Conservation (phyloP, 2,329 filamentous ascomycete genomes). For the Colletotrichum lentis region DNA sequence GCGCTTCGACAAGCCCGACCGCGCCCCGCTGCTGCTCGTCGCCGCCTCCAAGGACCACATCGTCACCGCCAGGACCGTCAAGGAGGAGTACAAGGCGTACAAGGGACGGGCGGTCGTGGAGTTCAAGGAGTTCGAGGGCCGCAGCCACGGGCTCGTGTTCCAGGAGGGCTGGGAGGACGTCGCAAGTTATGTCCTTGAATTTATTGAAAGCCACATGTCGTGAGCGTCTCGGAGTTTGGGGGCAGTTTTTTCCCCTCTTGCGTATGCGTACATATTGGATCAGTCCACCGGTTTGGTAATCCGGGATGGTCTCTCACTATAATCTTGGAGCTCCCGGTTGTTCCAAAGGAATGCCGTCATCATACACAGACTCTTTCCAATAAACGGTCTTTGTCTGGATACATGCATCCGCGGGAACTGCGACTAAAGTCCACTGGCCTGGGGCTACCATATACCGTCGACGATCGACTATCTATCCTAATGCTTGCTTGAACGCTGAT, state of each 20-base stretch:
- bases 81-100: constrained; percentile 39
- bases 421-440: too few species aligned
- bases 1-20: constrained; percentile 31
- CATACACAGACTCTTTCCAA: too few species aligned
- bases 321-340: too few species aligned
- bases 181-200: constrained; percentile 26
- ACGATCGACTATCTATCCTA: too few species aligned
- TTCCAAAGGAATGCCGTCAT: too few species aligned
- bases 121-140: constrained; percentile 38
- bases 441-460: too few species aligned
- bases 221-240: background rate
- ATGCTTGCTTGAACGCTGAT: too few species aligned
- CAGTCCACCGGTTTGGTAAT: background rate
- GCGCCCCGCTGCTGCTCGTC: constrained; percentile 37
- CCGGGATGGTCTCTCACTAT: background rate
- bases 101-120: constrained; percentile 36
- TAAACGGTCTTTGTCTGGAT: too few species aligned
- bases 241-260: too few species aligned
- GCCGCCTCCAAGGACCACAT: constrained; percentile 40
- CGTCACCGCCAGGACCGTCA: constrained; percentile 38
- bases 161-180: constrained; percentile 39
- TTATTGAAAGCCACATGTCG: constrained; percentile 6
- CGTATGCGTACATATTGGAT: background rate
- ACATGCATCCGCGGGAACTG: too few species aligned
- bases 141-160: constrained; percentile 40